Evolutionary conservation across 2,329 filamentous ascomycete species (phyloP).

Genomic region (Xylariomycetidae sp.): DNA sequence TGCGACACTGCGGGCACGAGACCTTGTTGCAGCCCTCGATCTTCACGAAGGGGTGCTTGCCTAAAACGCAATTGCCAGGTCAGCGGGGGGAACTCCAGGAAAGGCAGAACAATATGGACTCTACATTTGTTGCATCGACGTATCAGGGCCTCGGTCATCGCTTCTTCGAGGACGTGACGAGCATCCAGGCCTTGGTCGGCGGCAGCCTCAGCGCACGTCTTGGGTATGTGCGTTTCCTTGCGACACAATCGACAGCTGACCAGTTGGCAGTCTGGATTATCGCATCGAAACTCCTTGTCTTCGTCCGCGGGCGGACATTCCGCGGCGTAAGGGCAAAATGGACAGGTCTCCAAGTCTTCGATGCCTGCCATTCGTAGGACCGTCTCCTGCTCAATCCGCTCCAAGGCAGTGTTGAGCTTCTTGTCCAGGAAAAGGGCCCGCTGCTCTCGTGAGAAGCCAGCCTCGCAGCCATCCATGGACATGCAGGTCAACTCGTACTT

Average conservation of each 20-base stretch:
- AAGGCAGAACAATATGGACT: constrained; percentile 5
- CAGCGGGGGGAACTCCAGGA: background rate
- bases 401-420: constrained; percentile 55
- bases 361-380: constrained; percentile 64
- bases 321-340: constrained; percentile 76
- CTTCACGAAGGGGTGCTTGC: constrained; percentile 74
- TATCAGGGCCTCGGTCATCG: constrained; percentile 74
- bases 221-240: constrained; percentile 63
- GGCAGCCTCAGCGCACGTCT: constrained; percentile 62
- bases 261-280: constrained; percentile 56
- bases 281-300: constrained; percentile 69
- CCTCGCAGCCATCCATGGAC: constrained; percentile 60
- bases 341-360: constrained; percentile 68
- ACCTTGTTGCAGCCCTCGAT: constrained; percentile 80
- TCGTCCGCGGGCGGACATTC: constrained; percentile 62
- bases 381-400: constrained; percentile 64
- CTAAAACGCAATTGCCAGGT: constrained; percentile 24
- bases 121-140: constrained; percentile 64
- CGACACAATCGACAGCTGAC: constrained; percentile 65
- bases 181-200: constrained; percentile 53
- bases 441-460: constrained; percentile 51
- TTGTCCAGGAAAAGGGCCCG: constrained; percentile 52
- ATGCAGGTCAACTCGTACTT: constrained; percentile 66
- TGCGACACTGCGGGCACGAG: constrained; percentile 56
- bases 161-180: constrained; percentile 70